A percentile compares a stretch with the other conserved stretches of the same genome.
These are phyloP conservation scores for Globisporangium sylvaticum DNA, from an alignment of 352 stramenopile species.

Conservation along the genomic window DNA sequence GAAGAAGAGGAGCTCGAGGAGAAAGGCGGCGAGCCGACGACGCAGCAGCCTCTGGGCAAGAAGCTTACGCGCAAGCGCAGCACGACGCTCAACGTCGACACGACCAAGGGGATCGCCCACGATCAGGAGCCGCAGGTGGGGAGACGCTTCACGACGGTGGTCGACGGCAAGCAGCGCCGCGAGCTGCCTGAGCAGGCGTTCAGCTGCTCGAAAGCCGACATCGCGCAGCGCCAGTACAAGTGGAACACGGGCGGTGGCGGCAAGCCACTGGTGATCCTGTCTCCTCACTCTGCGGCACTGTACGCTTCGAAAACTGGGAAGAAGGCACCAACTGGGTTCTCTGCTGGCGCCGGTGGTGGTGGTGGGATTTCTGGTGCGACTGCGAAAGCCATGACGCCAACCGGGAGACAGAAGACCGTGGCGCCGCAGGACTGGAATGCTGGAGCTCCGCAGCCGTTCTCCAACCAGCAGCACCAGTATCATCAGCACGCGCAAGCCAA, in stretches of 20 bases:
- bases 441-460: background rate
- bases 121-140: constrained; percentile 6
- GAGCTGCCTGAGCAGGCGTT: constrained; percentile 13
- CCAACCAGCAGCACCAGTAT: background rate
- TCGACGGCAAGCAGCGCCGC: constrained; percentile 12
- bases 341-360: too few species aligned
- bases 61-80: constrained; percentile 15
- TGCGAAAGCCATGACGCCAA: constrained; percentile 10
- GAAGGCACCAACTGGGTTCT: background rate
- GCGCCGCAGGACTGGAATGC: constrained; percentile 10
- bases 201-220: constrained; percentile 21
- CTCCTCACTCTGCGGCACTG: constrained; percentile 6
- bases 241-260: constrained; percentile 16
- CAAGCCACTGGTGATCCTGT: constrained; percentile 15
- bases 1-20: background rate
- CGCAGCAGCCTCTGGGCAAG: background rate
- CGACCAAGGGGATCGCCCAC: constrained; percentile 6
- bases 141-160: constrained; percentile 11
- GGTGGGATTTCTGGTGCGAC: background rate
- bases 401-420: background rate
- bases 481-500: constrained; percentile 9
- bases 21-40: background rate
- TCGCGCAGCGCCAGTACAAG: constrained; percentile 4
- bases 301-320: constrained; percentile 2
- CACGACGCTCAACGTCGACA: constrained; percentile 16